These are phyloP conservation scores for Pythium guiyangense DNA, from an alignment of 352 stramenopile genomes.

Conservation along the genomic window DNA sequence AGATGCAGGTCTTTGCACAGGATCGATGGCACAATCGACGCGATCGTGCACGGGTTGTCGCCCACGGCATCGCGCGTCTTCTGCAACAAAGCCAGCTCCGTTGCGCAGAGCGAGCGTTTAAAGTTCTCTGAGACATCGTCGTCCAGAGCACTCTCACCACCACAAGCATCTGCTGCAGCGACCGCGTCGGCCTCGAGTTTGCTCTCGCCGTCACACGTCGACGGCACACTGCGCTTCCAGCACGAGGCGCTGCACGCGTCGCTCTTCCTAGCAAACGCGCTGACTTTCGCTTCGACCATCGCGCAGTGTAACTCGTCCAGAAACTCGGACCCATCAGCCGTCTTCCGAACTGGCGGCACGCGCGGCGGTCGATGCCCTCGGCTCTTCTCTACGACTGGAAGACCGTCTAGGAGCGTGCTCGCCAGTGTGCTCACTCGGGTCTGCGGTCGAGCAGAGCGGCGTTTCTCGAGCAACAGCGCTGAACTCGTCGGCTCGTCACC, in stretches of 20 bases:
- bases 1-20: slow-evolving; percentile 48
- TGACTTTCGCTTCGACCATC: slow-evolving; percentile 37
- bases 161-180: not conserved
- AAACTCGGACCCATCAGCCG: slow-evolving; percentile 56
- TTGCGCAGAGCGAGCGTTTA: slow-evolving; percentile 15
- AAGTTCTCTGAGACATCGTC: not conserved
- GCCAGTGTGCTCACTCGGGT: slow-evolving; percentile 57
- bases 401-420: slow-evolving; percentile 45
- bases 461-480: slow-evolving; percentile 27
- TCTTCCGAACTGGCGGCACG: slow-evolving; percentile 19
- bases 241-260: slow-evolving; percentile 35
- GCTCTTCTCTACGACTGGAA: slow-evolving; percentile 13
- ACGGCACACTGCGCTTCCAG: slow-evolving; percentile 24
- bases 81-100: slow-evolving; percentile 50
- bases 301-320: slow-evolving; percentile 53
- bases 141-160: not conserved
- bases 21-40: slow-evolving; percentile 47
- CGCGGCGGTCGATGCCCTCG: slow-evolving; percentile 21
- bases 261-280: slow-evolving; percentile 26
- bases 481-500: slow-evolving; percentile 8
- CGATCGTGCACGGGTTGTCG: slow-evolving; percentile 67
- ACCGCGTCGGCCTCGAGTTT: not conserved
- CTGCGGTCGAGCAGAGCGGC: slow-evolving; percentile 48
- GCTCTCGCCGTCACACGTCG: not conserved
- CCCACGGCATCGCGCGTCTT: slow-evolving; percentile 53